phyloP scores from a whole-genome alignment of 257 asterid genomes.

The Solanum sitiens region DNA sequence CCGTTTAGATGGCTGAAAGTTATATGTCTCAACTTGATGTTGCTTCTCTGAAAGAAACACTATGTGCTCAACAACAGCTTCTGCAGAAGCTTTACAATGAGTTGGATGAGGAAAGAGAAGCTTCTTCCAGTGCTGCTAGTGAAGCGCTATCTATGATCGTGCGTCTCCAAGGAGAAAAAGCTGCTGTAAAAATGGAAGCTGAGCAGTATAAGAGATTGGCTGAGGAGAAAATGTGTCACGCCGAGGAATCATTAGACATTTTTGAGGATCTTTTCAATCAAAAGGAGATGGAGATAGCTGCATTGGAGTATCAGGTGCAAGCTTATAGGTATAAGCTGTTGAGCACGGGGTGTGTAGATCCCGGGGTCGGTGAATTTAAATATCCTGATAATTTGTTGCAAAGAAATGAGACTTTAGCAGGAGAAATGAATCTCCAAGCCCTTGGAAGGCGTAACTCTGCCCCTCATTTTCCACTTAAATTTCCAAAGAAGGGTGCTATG shows the following conservation, averaged over 20 bases:
- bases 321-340: constrained; percentile 40
- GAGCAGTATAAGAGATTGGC: constrained; percentile 82
- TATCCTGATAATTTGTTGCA: constrained; percentile 45
- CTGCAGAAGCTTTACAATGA: constrained; percentile 73
- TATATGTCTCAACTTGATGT: constrained; percentile 35
- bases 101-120: constrained; percentile 83
- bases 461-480: constrained; percentile 26
- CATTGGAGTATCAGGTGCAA: constrained; percentile 67
- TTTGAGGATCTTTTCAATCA: constrained; percentile 72
- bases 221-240: constrained; percentile 77
- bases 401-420: constrained; percentile 24
- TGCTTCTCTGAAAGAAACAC: constrained; percentile 48
- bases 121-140: constrained; percentile 73
- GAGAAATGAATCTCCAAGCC: constrained; percentile 17
- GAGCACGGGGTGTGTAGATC: constrained; percentile 55
- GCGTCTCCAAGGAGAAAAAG: constrained; percentile 86
- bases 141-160: constrained; percentile 74
- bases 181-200: constrained; percentile 77
- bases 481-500: constrained; percentile 21
- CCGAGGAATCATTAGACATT: constrained; percentile 68
- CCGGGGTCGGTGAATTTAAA: constrained; percentile 33
- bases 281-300: constrained; percentile 85
- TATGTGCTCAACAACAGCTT: constrained; percentile 64
- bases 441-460: constrained; percentile 54
- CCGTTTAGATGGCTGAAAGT: constrained; percentile 34